Conservation (phyloP, 257 asterid genomes). For the Solanum paucissectum region DNA sequence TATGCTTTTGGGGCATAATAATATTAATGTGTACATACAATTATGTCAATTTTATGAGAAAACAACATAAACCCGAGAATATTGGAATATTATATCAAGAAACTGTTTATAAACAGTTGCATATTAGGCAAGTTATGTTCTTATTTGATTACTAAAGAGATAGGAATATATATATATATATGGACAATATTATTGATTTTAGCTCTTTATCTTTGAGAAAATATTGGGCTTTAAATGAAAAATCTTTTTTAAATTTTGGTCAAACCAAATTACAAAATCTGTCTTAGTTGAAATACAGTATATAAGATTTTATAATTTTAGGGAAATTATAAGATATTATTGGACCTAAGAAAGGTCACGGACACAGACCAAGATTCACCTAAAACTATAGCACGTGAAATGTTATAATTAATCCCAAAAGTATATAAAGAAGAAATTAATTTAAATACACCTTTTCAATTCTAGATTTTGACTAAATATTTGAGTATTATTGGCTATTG, state of each 20-base stretch:
- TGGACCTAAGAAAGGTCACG: background rate
- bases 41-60: background rate
- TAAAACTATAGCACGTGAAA: slow-evolving; percentile 4
- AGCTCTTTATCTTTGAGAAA: background rate
- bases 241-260: background rate
- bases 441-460: background rate
- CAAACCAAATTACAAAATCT: background rate
- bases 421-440: background rate
- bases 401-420: background rate
- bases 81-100: background rate
- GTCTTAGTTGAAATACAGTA: background rate
- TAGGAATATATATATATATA: background rate
- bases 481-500: background rate
- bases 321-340: background rate
- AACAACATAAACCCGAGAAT: background rate
- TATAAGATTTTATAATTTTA: background rate
- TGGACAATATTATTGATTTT: background rate
- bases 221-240: background rate
- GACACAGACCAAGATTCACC: slow-evolving; percentile 1
- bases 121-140: background rate
- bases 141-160: background rate
- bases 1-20: background rate
- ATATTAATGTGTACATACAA: background rate
- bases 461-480: slow-evolving; percentile 7
- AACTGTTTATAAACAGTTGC: background rate